Conservation (phyloP, 2,329 filamentous ascomycete genomes). For the Phaeosphaeria sp. region DNA sequence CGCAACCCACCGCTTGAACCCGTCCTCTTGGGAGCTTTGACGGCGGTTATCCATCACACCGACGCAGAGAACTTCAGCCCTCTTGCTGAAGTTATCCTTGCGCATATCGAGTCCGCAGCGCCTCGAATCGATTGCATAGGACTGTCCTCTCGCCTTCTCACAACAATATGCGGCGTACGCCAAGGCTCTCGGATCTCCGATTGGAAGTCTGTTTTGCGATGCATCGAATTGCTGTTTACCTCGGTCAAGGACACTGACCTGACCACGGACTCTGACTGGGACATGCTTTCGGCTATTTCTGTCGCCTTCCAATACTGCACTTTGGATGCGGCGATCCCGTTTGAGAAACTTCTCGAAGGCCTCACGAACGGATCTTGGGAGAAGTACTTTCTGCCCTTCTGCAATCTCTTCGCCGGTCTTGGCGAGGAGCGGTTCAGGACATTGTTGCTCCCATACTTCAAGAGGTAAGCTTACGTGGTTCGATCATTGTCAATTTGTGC, state of each 20-base stretch:
- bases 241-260: constrained; percentile 39
- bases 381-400: constrained; percentile 82
- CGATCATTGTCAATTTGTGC: constrained; percentile 9
- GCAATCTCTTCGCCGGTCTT: constrained; percentile 78
- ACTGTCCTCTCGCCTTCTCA: constrained; percentile 61
- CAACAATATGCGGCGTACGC: constrained; percentile 77
- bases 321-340: constrained; percentile 78
- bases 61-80: constrained; percentile 75
- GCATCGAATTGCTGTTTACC: constrained; percentile 39
- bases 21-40: constrained; percentile 77
- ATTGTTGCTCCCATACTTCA: constrained; percentile 80
- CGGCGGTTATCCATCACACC: constrained; percentile 83
- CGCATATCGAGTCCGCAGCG: constrained; percentile 46
- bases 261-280: constrained; percentile 26
- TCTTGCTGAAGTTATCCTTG: constrained; percentile 66
- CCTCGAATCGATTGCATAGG: constrained; percentile 49
- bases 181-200: constrained; percentile 76
- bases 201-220: constrained; percentile 71
- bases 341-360: constrained; percentile 69
- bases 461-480: constrained; percentile 63
- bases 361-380: constrained; percentile 72
- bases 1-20: constrained; percentile 61
- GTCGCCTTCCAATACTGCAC: constrained; percentile 78
- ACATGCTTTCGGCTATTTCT: constrained; percentile 58
- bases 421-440: constrained; percentile 77